Evolutionary conservation across 768 basidiomycete genomes (phyloP).

Genomic region (Lyophyllum decastes): DNA sequence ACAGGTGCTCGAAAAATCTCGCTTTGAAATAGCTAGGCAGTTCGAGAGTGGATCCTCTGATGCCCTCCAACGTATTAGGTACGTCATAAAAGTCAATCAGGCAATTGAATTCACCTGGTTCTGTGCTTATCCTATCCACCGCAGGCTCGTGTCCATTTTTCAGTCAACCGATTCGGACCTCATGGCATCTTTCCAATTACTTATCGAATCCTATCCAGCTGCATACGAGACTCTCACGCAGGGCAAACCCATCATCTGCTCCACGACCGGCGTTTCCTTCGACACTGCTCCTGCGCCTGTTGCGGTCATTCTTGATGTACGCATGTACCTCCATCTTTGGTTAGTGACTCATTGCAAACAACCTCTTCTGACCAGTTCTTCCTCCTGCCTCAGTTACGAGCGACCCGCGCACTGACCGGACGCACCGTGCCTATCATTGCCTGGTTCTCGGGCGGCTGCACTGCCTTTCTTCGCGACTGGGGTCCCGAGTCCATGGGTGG

Average conservation of each 20-base stretch:
- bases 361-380: conserved; percentile 6
- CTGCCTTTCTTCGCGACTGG: conserved; percentile 13
- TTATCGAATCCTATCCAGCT: conserved; percentile 4
- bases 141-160: conserved; percentile 5
- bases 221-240: conserved; percentile 9
- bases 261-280: conserved; percentile 11
- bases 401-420: conserved; percentile 16
- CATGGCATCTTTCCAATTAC: neutral
- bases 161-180: neutral
- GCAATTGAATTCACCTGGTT: neutral
- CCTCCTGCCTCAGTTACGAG: conserved; percentile 4
- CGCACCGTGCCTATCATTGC: conserved; percentile 15
- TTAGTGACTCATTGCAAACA: neutral
- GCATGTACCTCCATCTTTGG: neutral
- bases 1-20: neutral
- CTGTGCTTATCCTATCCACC: neutral
- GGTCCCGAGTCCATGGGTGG: conserved; percentile 22
- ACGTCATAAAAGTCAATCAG: neutral
- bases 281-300: conserved; percentile 2
- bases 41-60: neutral
- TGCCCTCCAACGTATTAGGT: conserved; percentile 6
- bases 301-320: conserved; percentile 14
- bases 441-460: conserved; percentile 10
- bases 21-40: conserved; percentile 11
- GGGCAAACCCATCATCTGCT: conserved; percentile 10